Evolutionary conservation across 2,329 filamentous ascomycete species (phyloP).

Genomic region (Dichotomopilus funicola): DNA sequence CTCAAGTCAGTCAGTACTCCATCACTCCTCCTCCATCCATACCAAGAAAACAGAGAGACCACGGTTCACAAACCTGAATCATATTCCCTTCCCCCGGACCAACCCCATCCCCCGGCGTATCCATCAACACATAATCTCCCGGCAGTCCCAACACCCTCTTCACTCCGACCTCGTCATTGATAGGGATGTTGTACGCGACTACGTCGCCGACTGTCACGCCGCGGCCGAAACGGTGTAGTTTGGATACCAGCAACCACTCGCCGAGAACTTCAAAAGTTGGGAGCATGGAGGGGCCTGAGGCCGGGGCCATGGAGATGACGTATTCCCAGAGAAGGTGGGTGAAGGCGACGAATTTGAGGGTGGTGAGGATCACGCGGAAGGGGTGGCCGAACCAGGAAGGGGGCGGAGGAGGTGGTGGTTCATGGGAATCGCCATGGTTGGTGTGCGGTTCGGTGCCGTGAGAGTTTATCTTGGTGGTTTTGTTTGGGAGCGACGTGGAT

Average conservation of each 20-base stretch:
- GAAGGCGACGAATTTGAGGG: conserved; percentile 41
- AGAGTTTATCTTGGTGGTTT: no score
- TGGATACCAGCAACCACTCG: conserved; percentile 64
- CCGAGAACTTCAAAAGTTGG: conserved; percentile 67
- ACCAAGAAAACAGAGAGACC: background rate
- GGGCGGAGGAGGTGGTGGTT: conserved; percentile 3
- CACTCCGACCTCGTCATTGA: conserved; percentile 55
- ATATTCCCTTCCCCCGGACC: conserved; percentile 40
- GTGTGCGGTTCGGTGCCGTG: background rate
- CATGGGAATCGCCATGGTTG: background rate
- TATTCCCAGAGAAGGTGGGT: conserved; percentile 53
- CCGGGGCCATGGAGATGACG: conserved; percentile 52
- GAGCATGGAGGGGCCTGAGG: conserved; percentile 78
- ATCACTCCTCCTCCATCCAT: background rate
- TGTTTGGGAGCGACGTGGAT: no score
- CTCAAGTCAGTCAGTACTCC: background rate
- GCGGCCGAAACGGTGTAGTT: conserved; percentile 62
- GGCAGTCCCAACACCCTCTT: conserved; percentile 77
- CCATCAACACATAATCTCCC: conserved; percentile 66
- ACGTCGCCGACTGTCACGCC: conserved; percentile 70
- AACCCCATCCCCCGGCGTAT: conserved; percentile 39
- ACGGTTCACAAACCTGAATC: conserved; percentile 57
- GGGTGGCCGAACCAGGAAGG: conserved; percentile 34
- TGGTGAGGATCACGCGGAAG: conserved; percentile 37
- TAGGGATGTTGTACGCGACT: conserved; percentile 70